Conservation (phyloP, 441 rosid species). For the Geranium incanum region DNA sequence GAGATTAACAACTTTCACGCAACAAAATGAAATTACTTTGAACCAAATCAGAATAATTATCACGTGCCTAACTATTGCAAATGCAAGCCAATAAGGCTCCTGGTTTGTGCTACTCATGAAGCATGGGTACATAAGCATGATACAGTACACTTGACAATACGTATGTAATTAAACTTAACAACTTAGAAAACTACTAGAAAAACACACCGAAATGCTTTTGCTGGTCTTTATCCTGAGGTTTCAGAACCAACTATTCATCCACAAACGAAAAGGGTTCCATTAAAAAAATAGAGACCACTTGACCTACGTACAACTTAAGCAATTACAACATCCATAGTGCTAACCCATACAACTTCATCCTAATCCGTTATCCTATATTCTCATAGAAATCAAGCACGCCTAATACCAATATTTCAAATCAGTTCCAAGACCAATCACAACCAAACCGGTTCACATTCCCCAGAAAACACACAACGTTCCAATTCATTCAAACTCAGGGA, state of each 20-base stretch:
- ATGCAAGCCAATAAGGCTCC: background rate
- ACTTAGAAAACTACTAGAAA: background rate
- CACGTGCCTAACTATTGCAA: background rate
- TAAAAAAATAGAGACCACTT: background rate
- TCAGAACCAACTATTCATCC: background rate
- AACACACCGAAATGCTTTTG: background rate
- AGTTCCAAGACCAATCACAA: background rate
- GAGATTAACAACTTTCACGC: background rate
- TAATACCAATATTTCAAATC: background rate
- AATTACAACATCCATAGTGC: background rate
- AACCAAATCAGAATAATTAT: background rate
- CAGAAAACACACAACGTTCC: background rate
- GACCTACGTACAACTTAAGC: background rate
- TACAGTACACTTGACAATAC: background rate
- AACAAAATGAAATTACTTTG: background rate
- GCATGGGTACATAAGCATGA: background rate
- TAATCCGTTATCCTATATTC: background rate
- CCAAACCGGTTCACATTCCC: background rate
- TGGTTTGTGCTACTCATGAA: background rate
- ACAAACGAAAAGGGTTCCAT: background rate
- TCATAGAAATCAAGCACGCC: background rate
- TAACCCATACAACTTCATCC: background rate
- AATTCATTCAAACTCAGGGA: background rate
- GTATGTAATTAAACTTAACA: background rate
- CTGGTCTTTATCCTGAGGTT: background rate